A percentile compares a stretch with the other conserved stretches of the same genome.
phyloP scores from a whole-genome alignment of 1,284 basidiomycete species.

The Puccinia triticina region DNA sequence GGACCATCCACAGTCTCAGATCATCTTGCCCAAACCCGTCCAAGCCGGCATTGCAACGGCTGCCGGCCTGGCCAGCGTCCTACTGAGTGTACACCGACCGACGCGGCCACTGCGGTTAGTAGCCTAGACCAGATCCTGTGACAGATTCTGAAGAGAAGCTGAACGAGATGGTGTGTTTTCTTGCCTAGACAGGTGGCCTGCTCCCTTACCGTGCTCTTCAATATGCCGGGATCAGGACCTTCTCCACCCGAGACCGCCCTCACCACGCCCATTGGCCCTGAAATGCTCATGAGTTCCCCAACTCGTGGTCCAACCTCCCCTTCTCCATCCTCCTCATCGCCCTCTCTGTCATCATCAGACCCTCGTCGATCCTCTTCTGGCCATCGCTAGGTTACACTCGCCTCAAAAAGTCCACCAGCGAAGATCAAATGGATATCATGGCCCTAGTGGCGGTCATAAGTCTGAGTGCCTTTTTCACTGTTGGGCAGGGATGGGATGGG shows the following conservation, averaged over 20 bases:
- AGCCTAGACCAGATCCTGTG: not conserved
- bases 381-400: conserved; percentile 11
- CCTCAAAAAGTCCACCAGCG: conserved; percentile 17
- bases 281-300: conserved; percentile 73
- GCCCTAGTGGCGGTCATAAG: conserved; percentile 22
- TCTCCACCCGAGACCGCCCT: conserved; percentile 83
- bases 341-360: conserved; percentile 53
- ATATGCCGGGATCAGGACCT: conserved; percentile 82
- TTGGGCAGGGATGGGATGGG: conserved; percentile 25
- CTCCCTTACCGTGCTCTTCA: conserved; percentile 83
- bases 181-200: conserved; percentile 69
- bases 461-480: not conserved
- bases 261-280: conserved; percentile 77
- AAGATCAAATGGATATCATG: conserved; percentile 32
- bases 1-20: no score
- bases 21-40: conserved; percentile 71
- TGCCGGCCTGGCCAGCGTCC: conserved; percentile 73
- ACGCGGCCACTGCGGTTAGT: conserved; percentile 69
- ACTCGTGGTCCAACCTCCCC: conserved; percentile 65
- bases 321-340: conserved; percentile 54
- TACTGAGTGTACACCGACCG: conserved; percentile 68
- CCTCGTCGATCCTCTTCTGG: conserved; percentile 42
- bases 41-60: conserved; percentile 78
- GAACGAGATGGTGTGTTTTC: not conserved
- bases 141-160: conserved; percentile 57